A percentile compares a stretch with the other conserved stretches of the same genome.
Conservation (phyloP, 148 eudicot genomes). For the Silene latifolia region DNA sequence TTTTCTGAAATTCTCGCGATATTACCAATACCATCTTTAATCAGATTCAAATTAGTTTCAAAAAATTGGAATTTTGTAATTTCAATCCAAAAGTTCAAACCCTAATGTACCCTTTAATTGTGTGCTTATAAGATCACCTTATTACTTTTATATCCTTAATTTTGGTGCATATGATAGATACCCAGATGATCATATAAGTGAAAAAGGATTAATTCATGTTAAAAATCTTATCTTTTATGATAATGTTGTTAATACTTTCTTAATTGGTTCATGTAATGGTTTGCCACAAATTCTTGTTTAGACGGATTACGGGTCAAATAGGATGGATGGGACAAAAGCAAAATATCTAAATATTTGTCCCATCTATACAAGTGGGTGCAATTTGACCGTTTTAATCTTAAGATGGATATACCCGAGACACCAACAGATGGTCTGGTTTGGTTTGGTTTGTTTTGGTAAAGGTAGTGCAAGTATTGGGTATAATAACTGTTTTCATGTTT, state of each 20-base stretch:
- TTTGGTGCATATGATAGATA: slow-evolving; percentile 18
- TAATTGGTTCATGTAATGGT: slow-evolving; percentile 23
- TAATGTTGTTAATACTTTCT: slow-evolving; percentile 33
- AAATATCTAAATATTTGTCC: no score
- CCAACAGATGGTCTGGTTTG: no score
- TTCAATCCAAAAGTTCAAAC: slow-evolving; percentile 19
- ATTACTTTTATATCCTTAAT: slow-evolving; percentile 6
- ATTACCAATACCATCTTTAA: slow-evolving; percentile 20
- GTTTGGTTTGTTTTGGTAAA: no score
- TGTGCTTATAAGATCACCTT: slow-evolving; percentile 24
- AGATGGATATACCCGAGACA: no score
- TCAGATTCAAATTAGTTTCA: slow-evolving; percentile 21
- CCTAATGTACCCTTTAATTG: slow-evolving; percentile 26
- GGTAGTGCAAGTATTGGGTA: no score
- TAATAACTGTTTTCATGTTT: no score
- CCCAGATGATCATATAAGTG: slow-evolving; percentile 21
- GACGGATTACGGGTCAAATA: no score
- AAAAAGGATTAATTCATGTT: slow-evolving; percentile 21
- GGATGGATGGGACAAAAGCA: no score
- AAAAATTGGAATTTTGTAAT: slow-evolving; percentile 15
- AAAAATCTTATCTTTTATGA: slow-evolving; percentile 21
- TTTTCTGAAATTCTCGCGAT: slow-evolving; percentile 27
- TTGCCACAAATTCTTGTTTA: no score
- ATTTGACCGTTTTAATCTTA: no score
- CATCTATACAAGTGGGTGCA: no score